Evolutionary conservation across 306 rosid species (phyloP).

Genomic region (Trifolium dubium): DNA sequence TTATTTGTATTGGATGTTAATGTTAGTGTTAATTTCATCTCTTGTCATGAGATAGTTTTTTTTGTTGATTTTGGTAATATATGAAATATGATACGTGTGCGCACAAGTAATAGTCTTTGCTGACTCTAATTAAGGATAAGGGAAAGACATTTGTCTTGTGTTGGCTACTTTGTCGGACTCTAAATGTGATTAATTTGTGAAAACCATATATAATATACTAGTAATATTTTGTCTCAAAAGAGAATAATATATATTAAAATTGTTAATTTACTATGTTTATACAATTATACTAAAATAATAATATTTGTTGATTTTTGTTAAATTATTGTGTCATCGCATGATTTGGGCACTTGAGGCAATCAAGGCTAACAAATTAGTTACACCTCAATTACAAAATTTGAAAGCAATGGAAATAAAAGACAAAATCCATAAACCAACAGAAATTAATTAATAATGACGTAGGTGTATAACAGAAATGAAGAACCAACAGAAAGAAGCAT

Average conservation of each 20-base stretch:
- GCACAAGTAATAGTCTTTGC: slow-evolving; percentile 47
- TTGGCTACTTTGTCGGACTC: slow-evolving; percentile 60
- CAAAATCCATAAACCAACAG: slow-evolving; percentile 9
- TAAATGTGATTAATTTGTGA: slow-evolving; percentile 3
- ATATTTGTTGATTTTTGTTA: not conserved
- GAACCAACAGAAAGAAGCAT: not conserved
- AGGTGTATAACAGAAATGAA: not conserved
- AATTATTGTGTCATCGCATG: slow-evolving; percentile 19
- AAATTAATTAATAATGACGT: not conserved
- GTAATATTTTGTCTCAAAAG: not conserved
- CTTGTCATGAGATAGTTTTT: slow-evolving; percentile 38
- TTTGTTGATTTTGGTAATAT: slow-evolving; percentile 32
- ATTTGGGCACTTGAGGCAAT: not conserved
- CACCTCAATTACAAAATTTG: not conserved
- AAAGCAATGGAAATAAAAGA: not conserved
- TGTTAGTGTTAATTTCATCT: slow-evolving; percentile 19
- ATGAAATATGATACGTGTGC: slow-evolving; percentile 44
- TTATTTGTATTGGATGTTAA: slow-evolving; percentile 39
- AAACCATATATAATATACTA: not conserved
- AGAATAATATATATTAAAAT: not conserved
- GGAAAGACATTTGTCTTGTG: slow-evolving; percentile 58
- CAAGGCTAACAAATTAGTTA: not conserved
- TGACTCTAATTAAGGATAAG: slow-evolving; percentile 27
- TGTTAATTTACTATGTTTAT: not conserved
- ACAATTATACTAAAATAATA: too few species aligned